Evolutionary conservation across 1,139 yeast species (phyloP), one percentile per base, ranked within the genome.

Genomic region (Saccharomyces hybrid): DNA sequence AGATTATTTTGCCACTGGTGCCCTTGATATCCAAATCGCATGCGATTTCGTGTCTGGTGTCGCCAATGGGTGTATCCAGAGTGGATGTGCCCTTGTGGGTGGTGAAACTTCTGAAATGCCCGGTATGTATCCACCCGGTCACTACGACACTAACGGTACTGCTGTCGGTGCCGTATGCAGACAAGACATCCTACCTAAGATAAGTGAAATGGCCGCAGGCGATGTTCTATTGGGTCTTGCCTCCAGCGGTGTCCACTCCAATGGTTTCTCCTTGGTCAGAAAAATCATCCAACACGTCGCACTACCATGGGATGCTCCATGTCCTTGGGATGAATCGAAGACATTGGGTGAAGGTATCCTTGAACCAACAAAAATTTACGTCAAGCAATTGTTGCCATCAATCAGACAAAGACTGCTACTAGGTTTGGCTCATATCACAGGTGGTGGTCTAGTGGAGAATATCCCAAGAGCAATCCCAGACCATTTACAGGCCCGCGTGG

Each of bases 41-140:
- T 84, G 95, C 42, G 85, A 83, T 61, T 95, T 95, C 65, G 98
- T 95, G 51, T 77, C 83, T 58, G 99, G 99, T 71, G 98, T 95
- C 59, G 97, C 97, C 49, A 87, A 88, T 61, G 99, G 99, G 53
- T 95, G 99, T 78, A 84, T 85, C 59, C 82, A 83, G 64, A 89
- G 99, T 42, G 96, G 96, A 13, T 93, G 99, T 79, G 99, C 99
- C 7, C 79, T 95, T 58, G 97, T 95, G 57, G 99, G 99, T 55
- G 99, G 99, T 62, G 99, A 95, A 73, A 95, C 99, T 51, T 88
- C 96, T 55, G 99, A 95, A 77, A 95, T 95, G 99, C 99, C 99
- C 46, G 99, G 99, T 61, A 89, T 95, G 86, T 95, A 95, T 68
- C 87, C 84, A 56, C 90, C 84, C 56, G 95, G 95, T 48, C 99